These are phyloP conservation scores for Cadophora malorum DNA, from an alignment of 2,329 filamentous ascomycete genomes.

Conservation along the genomic window DNA sequence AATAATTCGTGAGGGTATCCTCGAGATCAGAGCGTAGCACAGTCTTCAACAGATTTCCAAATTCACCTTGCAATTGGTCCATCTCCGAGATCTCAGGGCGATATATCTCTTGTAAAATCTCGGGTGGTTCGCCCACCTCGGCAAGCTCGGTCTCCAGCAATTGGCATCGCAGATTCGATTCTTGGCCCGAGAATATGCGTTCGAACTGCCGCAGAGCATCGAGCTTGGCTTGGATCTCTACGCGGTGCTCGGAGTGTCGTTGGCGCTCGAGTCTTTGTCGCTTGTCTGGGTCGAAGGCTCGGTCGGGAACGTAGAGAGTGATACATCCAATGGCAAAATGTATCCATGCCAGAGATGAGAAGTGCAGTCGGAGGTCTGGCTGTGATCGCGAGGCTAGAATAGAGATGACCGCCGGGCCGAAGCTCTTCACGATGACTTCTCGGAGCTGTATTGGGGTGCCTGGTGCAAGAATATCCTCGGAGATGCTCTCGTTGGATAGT, in stretches of 20 bases:
- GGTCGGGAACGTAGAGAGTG: constrained; percentile 83
- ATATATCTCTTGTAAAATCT: constrained; percentile 69
- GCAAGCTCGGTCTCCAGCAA: constrained; percentile 67
- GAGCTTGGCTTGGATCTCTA: constrained; percentile 62
- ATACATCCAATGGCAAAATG: constrained; percentile 77
- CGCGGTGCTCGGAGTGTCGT: constrained; percentile 61
- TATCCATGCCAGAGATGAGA: constrained; percentile 71
- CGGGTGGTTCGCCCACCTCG: constrained; percentile 70
- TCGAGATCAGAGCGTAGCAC: constrained; percentile 37
- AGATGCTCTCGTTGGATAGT: not conserved
- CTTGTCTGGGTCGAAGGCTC: constrained; percentile 81
- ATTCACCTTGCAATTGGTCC: constrained; percentile 78
- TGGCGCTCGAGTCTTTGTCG: constrained; percentile 69
- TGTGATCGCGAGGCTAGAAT: constrained; percentile 42
- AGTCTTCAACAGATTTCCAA: constrained; percentile 73
- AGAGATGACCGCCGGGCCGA: constrained; percentile 44
- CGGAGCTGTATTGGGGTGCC: constrained; percentile 24
- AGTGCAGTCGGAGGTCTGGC: constrained; percentile 40
- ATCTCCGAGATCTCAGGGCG: constrained; percentile 74
- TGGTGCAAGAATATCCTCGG: not conserved
- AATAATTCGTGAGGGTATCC: constrained; percentile 31
- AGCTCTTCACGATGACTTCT: constrained; percentile 45
- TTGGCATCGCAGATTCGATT: constrained; percentile 69
- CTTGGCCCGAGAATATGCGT: constrained; percentile 68
- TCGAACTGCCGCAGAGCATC: constrained; percentile 71